Base-by-base conservation (phyloP, 2,329 filamentous ascomycete species). In the Sordariomycetes sp. region DNA sequence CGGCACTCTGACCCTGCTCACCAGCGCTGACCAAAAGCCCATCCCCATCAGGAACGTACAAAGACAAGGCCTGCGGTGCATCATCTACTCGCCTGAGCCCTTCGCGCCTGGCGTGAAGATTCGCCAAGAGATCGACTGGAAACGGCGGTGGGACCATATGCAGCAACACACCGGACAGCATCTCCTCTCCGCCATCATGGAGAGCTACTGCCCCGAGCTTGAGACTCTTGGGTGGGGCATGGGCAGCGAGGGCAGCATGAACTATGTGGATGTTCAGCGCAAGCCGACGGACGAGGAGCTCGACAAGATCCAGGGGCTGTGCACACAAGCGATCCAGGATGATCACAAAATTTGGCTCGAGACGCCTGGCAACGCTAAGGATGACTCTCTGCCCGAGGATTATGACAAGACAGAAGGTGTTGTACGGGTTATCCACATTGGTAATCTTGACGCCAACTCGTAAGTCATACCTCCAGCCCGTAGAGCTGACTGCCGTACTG, bases 101-200 rank as follows among this genome's bases (percentile, higher is more conserved):
- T 8, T 55, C 2, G 24, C 30, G 0, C 42, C 43, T 0, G 51
- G 51, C 0, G 39, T 40, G 0, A 35, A 11, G 6, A 39, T 55
- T 3, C 46, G 44, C 0, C 51, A 55, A 18, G 42, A 49, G 9
- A 39, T 55, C 3, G 46, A 55, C 17, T 52, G 46, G 35, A 19
- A 35, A 5, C 48, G 52, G 0, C 46, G 51, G n/a, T 54, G 51
- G 49, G 46, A 55, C 30, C 51, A 55, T 9, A 55, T 55, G 52
- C 51, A 55, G 10, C 51, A 55, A 6, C 51, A 55, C 15, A 55
- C 51, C 0, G 51, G 51, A 1, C 51, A 55, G 7, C 51, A 55
- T 21, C 45, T 55, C 2, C 41, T 55, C 2, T 55, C 51, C 1
- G 51, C 52, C 1, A 36, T 55, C 4, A 52, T 55, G 51, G 40